Base-by-base conservation (phyloP, 176 grass and related monocot genomes). In the Tillandsia fasciculata region DNA sequence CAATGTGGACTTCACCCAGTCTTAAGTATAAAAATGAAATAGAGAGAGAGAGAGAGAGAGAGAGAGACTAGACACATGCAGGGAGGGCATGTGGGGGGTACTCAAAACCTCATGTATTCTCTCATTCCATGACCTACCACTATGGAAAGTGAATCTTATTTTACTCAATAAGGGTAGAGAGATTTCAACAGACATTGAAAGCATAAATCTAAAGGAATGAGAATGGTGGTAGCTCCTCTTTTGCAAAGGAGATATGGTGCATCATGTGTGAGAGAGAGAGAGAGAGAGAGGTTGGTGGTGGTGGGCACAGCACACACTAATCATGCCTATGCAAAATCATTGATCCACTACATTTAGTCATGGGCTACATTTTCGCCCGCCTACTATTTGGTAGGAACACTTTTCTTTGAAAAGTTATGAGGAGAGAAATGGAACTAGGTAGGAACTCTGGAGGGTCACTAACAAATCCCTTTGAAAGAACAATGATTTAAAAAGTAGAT, bases 301-400 rank as follows among this genome's bases (percentile, higher is more conserved):
- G 56, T 61, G 56, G 7, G 56, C 49, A 53, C 50, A 70, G 2
- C 1, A 15, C 10, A 52, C 22, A 12, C 49, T 49, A 26, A 70
- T 51, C 67, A 70, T 70, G 67, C 49, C 9, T 47, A 70, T 26
- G 67, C 67, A 69, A 20, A 70, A 53, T 70, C 13, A 70, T 70
- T 70, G 68, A 1, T 26, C 50, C 68, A 17, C 3, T 26, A 12
- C 29, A 10, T 68, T 11, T 10, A 14, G 24, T 24, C 12, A 57
- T 4, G 17, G 13, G 17, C 6, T 13, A 18, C 54, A n/a, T 23
- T 18, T 61, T 2, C 13, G 15, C 3, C 10, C 8, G 2, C n/a
- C n/a, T n/a, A n/a, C 17, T 5, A 42, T 4, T 42, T 42, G 33
- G 4, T 42, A 42, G 7, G 33, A 42, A 7, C 33, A 42, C 33